Evolutionary conservation across 1,139 yeast genomes (phyloP).

Genomic region (Kodamaea ohmeri): DNA sequence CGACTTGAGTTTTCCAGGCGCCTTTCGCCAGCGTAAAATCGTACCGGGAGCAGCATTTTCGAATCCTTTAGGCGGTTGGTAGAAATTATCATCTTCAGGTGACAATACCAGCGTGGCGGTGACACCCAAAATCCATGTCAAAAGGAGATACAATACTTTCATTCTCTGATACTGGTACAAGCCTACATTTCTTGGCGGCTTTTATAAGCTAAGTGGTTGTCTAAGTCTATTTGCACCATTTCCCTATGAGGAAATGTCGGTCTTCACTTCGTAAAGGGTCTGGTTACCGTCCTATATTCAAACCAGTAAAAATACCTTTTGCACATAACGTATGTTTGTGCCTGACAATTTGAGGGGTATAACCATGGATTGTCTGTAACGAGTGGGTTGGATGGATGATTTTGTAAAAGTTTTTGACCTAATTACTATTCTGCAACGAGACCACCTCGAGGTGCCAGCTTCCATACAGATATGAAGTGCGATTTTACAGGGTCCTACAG

Average conservation of each 20-base stretch:
- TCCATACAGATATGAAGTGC: no score
- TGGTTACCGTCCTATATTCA: no score
- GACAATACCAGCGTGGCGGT: slow-evolving; percentile 3
- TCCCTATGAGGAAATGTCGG: neutral
- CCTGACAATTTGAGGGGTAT: no score
- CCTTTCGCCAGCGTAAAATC: slow-evolving; percentile 24
- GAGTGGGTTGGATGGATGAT: no score
- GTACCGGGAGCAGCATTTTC: slow-evolving; percentile 26
- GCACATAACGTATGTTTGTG: no score
- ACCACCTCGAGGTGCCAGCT: no score
- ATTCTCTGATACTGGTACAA: neutral
- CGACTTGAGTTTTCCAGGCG: slow-evolving; percentile 22
- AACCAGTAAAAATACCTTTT: no score
- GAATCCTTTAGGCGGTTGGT: slow-evolving; percentile 25
- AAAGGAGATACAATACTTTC: neutral
- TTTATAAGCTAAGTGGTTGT: neutral
- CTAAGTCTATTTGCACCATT: neutral
- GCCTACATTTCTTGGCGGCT: neutral
- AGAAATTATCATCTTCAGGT: slow-evolving; percentile 26
- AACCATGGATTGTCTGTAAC: no score
- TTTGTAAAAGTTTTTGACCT: no score
- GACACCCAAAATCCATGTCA: neutral
- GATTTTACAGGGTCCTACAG: no score
- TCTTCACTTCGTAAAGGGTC: neutral
- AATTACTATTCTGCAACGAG: no score